Percentiles rank a stretch among this genome's conserved stretches.
phyloP scores from a whole-genome alignment of 768 basidiomycete genomes.

The Imleria badia region DNA sequence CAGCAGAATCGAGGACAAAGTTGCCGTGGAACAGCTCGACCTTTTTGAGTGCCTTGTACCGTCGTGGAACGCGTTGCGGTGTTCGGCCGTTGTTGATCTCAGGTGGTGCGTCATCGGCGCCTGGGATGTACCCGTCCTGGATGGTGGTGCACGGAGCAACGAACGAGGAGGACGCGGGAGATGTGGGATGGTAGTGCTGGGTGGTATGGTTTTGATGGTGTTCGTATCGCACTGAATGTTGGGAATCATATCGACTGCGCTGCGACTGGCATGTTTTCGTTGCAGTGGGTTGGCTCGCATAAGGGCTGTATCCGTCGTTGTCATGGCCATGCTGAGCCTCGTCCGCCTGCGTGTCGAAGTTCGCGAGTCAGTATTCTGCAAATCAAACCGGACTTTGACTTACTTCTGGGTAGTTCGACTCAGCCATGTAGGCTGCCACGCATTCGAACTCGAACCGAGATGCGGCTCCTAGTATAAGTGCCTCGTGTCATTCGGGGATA shows the following conservation, averaged over 20 bases:
- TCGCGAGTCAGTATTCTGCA: background rate
- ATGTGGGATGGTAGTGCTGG: conserved; percentile 40
- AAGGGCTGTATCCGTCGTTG: conserved; percentile 64
- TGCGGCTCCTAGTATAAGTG: too few species aligned
- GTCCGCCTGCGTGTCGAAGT: conserved; percentile 48
- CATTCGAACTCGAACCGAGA: background rate
- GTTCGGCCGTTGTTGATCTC: conserved; percentile 79
- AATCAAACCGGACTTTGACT: conserved; percentile 8
- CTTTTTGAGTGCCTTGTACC: conserved; percentile 93
- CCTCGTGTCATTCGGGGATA: too few species aligned
- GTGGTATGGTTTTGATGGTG: conserved; percentile 31
- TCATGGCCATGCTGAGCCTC: conserved; percentile 64
- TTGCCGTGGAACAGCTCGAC: conserved; percentile 94
- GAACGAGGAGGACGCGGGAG: conserved; percentile 29
- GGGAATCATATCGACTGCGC: conserved; percentile 29
- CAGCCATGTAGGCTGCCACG: conserved; percentile 30
- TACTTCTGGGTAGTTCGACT: conserved; percentile 41
- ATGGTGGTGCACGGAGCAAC: conserved; percentile 33
- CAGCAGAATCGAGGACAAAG: conserved; percentile 85
- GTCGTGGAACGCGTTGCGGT: conserved; percentile 83
- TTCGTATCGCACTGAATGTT: conserved; percentile 35
- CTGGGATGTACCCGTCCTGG: conserved; percentile 43
- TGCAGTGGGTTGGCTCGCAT: conserved; percentile 33
- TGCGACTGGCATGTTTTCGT: conserved; percentile 42
- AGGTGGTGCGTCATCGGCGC: conserved; percentile 30